Base-by-base conservation (phyloP, 176 grass and related monocot species). In the Poa annua region DNA sequence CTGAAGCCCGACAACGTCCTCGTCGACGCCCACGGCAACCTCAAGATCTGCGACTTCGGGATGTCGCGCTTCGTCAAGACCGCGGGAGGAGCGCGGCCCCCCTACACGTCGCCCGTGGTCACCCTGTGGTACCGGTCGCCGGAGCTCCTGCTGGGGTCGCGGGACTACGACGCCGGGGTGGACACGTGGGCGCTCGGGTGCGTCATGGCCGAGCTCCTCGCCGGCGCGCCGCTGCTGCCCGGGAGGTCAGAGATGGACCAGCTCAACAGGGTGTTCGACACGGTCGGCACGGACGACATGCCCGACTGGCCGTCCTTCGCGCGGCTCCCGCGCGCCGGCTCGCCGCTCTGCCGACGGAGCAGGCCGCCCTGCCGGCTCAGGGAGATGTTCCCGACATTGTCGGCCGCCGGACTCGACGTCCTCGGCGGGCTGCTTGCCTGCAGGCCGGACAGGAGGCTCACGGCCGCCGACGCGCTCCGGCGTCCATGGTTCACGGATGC, bases 1-100 rank as follows among this genome's bases (percentile, higher is more conserved):
- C 83, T 94, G 45, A 94, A 94, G 61, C 92, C 89, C 1, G 92
- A 92, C 78, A 95, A 92, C 48, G 83, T 95, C 53, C 79, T 95
- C 48, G 83, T 86, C 9, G 71, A 63, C 51, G 10, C 14, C 20
- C 53, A 26, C 51, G 73, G 84, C 11, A 52, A 69, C 52, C 59
- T 90, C 34, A 90, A 90, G 61, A 90, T 90, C 55, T 90, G 88
- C 9, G 88, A 90, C 50, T 90, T 90, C 57, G 84, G 88, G 1
- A 63, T 68, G 52, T 88, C 86, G 36, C 76, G 83, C 53, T 25
- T 15, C 29, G 29, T 29, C 29, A 29, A 29, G 29, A 29, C 29
- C 29, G 29, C n/a, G n/a, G n/a, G n/a, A n/a, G n/a, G 29, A 29
- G 29, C 29, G 29, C 1, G 2, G 29, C 29, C 41, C 8, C 29